A percentile compares a stretch with the other conserved stretches of the same genome.
Conservation (phyloP, 257 asterid genomes). For the Coffea canephora region DNA sequence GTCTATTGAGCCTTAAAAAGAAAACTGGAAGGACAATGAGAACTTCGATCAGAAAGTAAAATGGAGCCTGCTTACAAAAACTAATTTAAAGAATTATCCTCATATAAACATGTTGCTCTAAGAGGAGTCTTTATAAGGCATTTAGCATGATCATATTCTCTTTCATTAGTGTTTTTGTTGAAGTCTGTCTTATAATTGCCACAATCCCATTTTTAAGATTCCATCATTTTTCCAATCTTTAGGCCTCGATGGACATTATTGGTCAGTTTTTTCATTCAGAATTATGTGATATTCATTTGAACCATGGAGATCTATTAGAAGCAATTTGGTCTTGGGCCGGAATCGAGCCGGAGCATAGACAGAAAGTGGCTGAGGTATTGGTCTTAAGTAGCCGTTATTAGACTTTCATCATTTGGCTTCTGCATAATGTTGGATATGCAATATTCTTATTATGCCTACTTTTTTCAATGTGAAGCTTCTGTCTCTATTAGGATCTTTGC, state of each 20-base stretch:
- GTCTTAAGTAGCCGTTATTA: constrained; percentile 13
- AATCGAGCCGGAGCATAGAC: constrained; percentile 68
- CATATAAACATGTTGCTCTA: too few species aligned
- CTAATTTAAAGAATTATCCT: too few species aligned
- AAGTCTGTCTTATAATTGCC: not conserved
- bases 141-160: not conserved
- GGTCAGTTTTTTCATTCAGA: constrained; percentile 59
- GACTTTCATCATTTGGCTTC: not conserved
- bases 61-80: too few species aligned
- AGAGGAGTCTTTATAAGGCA: not conserved
- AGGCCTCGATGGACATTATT: constrained; percentile 78
- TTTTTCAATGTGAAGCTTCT: constrained; percentile 66
- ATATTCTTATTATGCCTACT: constrained; percentile 9
- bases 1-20: too few species aligned
- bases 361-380: constrained; percentile 91
- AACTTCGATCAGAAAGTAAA: too few species aligned
- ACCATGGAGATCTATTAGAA: constrained; percentile 87
- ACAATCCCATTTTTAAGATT: not conserved
- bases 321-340: constrained; percentile 99
- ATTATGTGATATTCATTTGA: constrained; percentile 83
- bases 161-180: not conserved
- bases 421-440: constrained; percentile 4
- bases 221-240: constrained; percentile 15
- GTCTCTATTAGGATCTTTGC: constrained; percentile 84
- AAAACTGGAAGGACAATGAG: too few species aligned